These are phyloP conservation scores for Rutstroemia sydowiana DNA, from an alignment of 2,329 filamentous ascomycete species.

Conservation along the genomic window DNA sequence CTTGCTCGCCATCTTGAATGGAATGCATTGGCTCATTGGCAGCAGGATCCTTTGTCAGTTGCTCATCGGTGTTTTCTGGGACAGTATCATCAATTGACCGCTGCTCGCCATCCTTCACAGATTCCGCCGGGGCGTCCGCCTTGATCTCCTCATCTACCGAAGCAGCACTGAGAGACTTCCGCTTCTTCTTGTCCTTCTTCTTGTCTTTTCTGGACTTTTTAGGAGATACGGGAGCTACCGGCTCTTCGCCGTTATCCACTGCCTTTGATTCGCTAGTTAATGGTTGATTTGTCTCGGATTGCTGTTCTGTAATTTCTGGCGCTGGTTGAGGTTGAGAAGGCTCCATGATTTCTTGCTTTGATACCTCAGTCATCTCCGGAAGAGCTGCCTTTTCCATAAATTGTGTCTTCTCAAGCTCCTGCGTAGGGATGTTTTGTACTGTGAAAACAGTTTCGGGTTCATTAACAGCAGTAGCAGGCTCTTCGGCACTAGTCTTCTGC, in stretches of 20 bases:
- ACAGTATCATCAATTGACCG: not conserved
- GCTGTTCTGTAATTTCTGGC: not conserved
- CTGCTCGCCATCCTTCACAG: not conserved
- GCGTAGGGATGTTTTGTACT: not conserved
- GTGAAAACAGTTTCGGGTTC: not conserved
- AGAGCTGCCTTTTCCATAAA: not conserved
- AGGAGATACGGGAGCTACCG: slow-evolving; percentile 7
- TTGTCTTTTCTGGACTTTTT: slow-evolving; percentile 20
- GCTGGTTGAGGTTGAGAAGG: not conserved
- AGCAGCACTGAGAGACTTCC: slow-evolving; percentile 13
- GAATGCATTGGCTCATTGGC: not conserved
- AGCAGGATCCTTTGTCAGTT: not conserved
- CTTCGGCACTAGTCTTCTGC: not conserved
- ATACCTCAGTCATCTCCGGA: not conserved
- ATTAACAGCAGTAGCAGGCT: not conserved
- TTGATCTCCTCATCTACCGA: not conserved
- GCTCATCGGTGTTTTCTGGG: not conserved
- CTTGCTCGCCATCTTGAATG: not conserved
- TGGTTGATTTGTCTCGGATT: not conserved
- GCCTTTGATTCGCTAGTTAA: not conserved
- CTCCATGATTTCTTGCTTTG: not conserved
- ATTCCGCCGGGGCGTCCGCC: not conserved
- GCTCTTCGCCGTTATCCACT: not conserved
- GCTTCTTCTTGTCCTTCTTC: slow-evolving; percentile 22
- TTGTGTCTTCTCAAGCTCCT: not conserved